A percentile compares a stretch with the other conserved stretches of the same genome.
Conservation (phyloP, 2,329 filamentous ascomycete species). For the Sclerotinia glacialis region DNA sequence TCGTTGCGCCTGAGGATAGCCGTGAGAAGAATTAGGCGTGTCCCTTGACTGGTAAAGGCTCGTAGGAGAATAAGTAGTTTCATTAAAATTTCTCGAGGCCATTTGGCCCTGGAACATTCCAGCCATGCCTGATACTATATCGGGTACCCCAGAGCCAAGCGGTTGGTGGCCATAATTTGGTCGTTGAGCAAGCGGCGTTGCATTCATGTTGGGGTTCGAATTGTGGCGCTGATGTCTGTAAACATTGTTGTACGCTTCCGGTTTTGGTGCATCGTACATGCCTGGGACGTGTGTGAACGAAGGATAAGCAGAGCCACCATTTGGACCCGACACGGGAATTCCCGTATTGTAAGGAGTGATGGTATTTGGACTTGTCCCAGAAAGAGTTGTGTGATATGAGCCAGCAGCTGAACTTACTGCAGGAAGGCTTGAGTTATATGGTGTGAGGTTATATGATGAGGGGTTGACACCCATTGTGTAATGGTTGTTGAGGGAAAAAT, state of each 20-base stretch:
- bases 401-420: neutral
- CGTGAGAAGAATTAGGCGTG: constrained; percentile 24
- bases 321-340: neutral
- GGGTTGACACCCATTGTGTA: constrained; percentile 29
- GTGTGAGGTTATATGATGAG: constrained; percentile 25
- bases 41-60: constrained; percentile 17
- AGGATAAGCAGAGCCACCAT: constrained; percentile 26
- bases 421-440: constrained; percentile 19
- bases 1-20: constrained; percentile 25
- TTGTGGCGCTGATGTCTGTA: constrained; percentile 33
- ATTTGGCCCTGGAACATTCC: constrained; percentile 14
- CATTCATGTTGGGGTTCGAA: constrained; percentile 31
- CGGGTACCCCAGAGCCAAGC: constrained; percentile 7
- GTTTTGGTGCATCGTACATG: constrained; percentile 32
- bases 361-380: neutral
- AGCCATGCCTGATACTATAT: constrained; percentile 7
- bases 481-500: constrained; percentile 27
- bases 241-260: constrained; percentile 29
- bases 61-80: neutral
- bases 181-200: constrained; percentile 28
- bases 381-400: constrained; percentile 16
- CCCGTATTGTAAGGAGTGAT: constrained; percentile 23
- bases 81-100: constrained; percentile 5
- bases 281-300: constrained; percentile 31
- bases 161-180: constrained; percentile 26